A percentile compares a stretch with the other conserved stretches of the same genome.
phyloP scores from a whole-genome alignment of 2,329 filamentous ascomycete genomes.

The Fusarium lyarnte region DNA sequence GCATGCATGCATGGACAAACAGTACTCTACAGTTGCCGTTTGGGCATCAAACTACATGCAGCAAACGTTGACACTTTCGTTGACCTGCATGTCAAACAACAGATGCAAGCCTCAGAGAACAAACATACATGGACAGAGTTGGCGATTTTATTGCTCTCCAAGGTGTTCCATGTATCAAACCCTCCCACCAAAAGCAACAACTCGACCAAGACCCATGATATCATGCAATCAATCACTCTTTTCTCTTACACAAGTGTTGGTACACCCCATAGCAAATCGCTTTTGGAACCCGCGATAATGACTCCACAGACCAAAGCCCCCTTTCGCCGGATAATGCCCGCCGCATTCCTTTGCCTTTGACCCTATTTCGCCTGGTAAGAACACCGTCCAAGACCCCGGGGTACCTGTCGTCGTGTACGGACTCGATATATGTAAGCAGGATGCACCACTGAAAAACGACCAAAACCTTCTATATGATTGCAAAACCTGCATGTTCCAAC shows the following conservation, averaged over 20 bases:
- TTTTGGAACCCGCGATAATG: slow-evolving; percentile 3
- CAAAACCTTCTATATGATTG: slow-evolving; percentile 35
- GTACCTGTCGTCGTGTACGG: background rate
- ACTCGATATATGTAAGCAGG: background rate
- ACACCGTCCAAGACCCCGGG: background rate
- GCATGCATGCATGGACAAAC: background rate
- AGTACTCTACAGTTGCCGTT: background rate
- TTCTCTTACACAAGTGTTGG: background rate
- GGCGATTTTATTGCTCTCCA: background rate
- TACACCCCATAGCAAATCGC: background rate
- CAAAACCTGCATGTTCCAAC: slow-evolving; percentile 64
- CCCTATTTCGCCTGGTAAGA: slow-evolving; percentile 15
- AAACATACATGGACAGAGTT: background rate
- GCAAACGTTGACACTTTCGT: background rate
- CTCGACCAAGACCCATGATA: background rate
- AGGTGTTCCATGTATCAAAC: background rate
- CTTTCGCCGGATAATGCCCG: slow-evolving; percentile 18
- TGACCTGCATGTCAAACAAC: background rate
- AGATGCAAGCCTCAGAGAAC: background rate
- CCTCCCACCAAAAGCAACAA: background rate
- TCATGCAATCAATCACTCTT: background rate
- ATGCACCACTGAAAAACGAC: background rate
- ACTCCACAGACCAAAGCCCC: slow-evolving; percentile 1
- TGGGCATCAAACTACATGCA: background rate
- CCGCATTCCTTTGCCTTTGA: background rate